phyloP scores from a whole-genome alignment of 768 basidiomycete species.

The Terana coerulea region DNA sequence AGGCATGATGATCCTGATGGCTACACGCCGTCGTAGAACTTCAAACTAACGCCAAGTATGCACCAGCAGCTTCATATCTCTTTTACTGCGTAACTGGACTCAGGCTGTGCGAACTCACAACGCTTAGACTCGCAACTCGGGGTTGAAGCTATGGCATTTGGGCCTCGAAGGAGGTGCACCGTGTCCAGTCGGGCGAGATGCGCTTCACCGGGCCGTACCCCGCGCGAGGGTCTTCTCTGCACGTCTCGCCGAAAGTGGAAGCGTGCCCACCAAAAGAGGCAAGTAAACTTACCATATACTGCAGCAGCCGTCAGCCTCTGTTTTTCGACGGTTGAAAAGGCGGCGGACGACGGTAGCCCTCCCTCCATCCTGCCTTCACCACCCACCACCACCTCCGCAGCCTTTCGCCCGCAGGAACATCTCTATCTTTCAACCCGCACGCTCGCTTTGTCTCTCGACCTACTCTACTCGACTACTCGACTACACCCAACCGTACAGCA shows the following conservation, averaged over 20 bases:
- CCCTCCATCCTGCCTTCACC: conserved; percentile 12
- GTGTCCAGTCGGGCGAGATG: too few species aligned
- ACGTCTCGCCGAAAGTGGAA: conserved; percentile 1
- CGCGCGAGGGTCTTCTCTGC: background rate
- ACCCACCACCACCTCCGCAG: conserved; percentile 4
- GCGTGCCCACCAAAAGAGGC: conserved; percentile 2
- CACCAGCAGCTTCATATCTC: too few species aligned
- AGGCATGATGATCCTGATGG: too few species aligned
- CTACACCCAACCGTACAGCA: conserved; percentile 13
- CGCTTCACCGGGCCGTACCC: too few species aligned
- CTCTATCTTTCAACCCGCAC: conserved; percentile 13
- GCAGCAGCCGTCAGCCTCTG: conserved; percentile 14
- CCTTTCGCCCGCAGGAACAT: conserved; percentile 8
- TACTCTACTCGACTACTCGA: conserved; percentile 4
- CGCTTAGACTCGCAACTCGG: too few species aligned
- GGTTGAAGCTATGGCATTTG: too few species aligned
- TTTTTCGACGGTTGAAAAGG: conserved; percentile 15
- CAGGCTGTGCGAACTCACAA: too few species aligned
- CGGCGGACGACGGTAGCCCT: conserved; percentile 2
- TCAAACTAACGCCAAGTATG: too few species aligned
- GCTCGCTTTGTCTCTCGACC: conserved; percentile 12
- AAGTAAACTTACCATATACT: conserved; percentile 9
- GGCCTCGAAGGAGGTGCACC: too few species aligned
- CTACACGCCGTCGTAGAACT: too few species aligned
- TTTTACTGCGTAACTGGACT: too few species aligned